Evolutionary conservation across 305 asterid species (phyloP), one percentile per base, ranked within the genome.

Genomic region (Salvia sclarea): DNA sequence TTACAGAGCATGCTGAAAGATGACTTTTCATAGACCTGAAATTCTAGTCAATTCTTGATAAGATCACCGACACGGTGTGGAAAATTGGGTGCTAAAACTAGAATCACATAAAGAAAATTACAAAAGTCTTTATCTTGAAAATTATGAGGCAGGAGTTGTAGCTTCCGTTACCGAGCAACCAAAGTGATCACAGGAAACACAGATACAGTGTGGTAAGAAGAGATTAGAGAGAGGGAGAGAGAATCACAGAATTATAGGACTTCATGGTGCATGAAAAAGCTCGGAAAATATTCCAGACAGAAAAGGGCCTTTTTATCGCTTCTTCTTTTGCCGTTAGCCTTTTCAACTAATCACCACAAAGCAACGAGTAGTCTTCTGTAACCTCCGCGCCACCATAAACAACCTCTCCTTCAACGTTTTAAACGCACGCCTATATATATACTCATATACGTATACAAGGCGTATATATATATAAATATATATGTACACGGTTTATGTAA

Each of bases 221-320:
- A 45, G 20, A 21, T 9, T 33, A 35, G 18, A 31, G 12, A 53
- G 35, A 64, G 22, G 28, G 33, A 57, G 44, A 44, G 54, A 24
- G 16, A 47, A 17, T 67, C 77, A 83, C 88, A 52, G 75, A 69
- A 66, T 76, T 72, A 53, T 61, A 25, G 28, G 77, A 41, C 78
- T 76, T 76, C 88, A 79, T 83, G 61, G 17, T 61, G 76, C 78
- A 75, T 70, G 66, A 76, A 73, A 30, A 71, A 77, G 74, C 81
- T 75, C 72, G 37, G 70, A 50, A 61, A 73, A 30, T 65, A 76
- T 72, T 79, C 71, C 72, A 47, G 70, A 45, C 58, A 43, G 38
- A 65, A 41, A 4, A 73, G 31, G 28, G 72, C 47, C 60, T 56
- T 69, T 21, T 71, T 31, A 28, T 28, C 33, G 8, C 24, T 9